Conservation (phyloP, 1,139 yeast genomes). For the Protomyces lactucae-debilis region DNA sequence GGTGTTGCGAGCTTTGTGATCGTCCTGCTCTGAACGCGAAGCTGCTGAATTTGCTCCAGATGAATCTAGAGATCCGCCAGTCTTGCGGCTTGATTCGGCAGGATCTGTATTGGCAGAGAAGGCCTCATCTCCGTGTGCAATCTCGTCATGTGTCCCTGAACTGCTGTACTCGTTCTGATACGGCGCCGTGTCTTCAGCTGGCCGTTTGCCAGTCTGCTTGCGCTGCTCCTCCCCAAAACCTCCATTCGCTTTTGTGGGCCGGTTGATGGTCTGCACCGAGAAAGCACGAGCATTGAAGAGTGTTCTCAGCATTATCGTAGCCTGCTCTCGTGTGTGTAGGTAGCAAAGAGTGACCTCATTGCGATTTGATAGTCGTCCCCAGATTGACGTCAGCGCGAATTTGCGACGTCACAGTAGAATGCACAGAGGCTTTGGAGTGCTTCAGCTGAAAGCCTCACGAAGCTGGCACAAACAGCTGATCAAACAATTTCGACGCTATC, state of each 20-base stretch:
- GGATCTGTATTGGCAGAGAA: constrained; percentile 20
- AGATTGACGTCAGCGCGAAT: too few relatives aligned
- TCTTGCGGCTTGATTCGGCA: not conserved
- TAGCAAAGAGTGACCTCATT: too few relatives aligned
- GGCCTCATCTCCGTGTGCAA: constrained; percentile 17
- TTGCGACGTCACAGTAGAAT: too few relatives aligned
- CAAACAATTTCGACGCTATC: too few relatives aligned
- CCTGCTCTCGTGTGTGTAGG: not conserved
- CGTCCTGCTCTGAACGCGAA: not conserved
- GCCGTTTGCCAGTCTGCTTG: constrained; percentile 5
- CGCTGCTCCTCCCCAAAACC: constrained; percentile 22
- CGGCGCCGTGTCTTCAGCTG: constrained; percentile 16
- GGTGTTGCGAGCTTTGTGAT: not conserved
- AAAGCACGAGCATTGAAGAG: not conserved
- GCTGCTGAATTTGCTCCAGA: constrained; percentile 14
- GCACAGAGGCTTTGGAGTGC: too few relatives aligned
- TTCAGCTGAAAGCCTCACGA: too few relatives aligned
- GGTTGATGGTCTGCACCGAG: not conserved
- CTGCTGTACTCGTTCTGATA: constrained; percentile 16
- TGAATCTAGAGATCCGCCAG: constrained; percentile 23
- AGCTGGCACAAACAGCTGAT: too few relatives aligned
- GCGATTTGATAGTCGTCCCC: too few relatives aligned
- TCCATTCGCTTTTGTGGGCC: constrained; percentile 11
- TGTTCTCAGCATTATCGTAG: not conserved
- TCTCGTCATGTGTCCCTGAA: constrained; percentile 16